phyloP scores from a whole-genome alignment of 2,329 filamentous ascomycete species.

The Zopfia rhizophila region DNA sequence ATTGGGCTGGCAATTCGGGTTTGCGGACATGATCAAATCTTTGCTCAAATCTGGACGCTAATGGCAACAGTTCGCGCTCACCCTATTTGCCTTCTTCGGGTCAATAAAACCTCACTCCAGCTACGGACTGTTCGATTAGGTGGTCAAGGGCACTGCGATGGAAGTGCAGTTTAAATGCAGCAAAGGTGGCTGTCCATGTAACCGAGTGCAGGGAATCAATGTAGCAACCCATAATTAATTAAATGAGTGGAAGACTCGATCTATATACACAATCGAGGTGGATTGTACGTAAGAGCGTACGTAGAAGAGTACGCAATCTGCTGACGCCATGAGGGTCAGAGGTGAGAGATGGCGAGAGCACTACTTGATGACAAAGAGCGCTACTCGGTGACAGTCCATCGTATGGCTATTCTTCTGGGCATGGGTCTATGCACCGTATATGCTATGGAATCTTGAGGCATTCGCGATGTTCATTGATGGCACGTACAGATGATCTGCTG shows the following conservation, averaged over 20 bases:
- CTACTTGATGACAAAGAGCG: too few species aligned
- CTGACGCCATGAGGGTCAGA: too few species aligned
- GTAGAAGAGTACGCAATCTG: too few species aligned
- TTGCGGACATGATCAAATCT: neutral
- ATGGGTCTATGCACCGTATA: slow-evolving; percentile 48
- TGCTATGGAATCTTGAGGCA: slow-evolving; percentile 46
- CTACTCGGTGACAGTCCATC: slow-evolving; percentile 49
- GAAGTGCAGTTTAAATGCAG: slow-evolving; percentile 38
- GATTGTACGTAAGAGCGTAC: too few species aligned
- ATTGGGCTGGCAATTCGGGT: slow-evolving; percentile 42
- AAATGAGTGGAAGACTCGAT: too few species aligned
- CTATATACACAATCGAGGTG: too few species aligned
- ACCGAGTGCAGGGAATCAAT: too few species aligned
- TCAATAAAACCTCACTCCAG: slow-evolving; percentile 46
- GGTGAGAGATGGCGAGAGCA: too few species aligned
- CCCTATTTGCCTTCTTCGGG: slow-evolving; percentile 42
- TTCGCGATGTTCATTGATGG: slow-evolving; percentile 47
- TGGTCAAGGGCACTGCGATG: slow-evolving; percentile 32
- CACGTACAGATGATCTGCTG: slow-evolving; percentile 46
- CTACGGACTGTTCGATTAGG: slow-evolving; percentile 45
- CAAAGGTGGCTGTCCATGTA: slow-evolving; percentile 50
- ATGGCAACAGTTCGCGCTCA: slow-evolving; percentile 30
- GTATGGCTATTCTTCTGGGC: slow-evolving; percentile 51
- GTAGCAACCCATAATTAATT: too few species aligned
- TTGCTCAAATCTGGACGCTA: too few species aligned